Base-by-base conservation (phyloP, 2,329 filamentous ascomycete genomes). In the Aaosphaeria pasadenensis region DNA sequence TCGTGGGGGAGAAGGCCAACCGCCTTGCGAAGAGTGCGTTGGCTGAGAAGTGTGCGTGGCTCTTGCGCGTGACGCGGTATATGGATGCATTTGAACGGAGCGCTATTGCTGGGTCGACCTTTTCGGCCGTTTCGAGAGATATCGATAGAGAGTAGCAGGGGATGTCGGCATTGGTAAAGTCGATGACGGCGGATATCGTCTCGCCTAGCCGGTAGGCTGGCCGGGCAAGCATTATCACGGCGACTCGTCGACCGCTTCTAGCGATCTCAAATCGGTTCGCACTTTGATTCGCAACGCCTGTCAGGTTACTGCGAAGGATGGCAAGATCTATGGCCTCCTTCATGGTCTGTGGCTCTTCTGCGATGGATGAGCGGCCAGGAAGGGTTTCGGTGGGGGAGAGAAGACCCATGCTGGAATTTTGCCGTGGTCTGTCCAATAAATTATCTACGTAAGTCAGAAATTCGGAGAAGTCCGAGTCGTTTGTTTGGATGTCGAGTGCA, bases 221-320 rank as follows among this genome's bases (percentile, higher is more conserved):
- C 7, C 94, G 85, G 5, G 91, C 88, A 31, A 99, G 80, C 72
- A 91, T 91, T 47, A 99, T 83, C 5, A 95, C 89, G 3, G 89
- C 92, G 9, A 99, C 91, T n/a, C 86, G 86, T 47, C 86, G 85
- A n/a, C 91, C 91, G 62, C 91, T 91, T 11, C 92, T 87, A 9
- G 92, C 87, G 66, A 99, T 97, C 65, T 96, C 91, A 67, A 97
- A 99, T 36, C 91, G 85, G 62, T 96, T 96, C n/a, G 87, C 83
- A 63, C 88, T 91, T 59, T 90, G 86, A 33, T 86, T 84, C n/a
- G 83, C 81, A 40, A 83, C 79, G 2, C 77, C 77, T 0, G 83
- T 79, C 56, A 86, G 74, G 57, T 70, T 69, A 62, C 67, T 73
- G 52, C 89, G 85, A 45, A 96, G 78, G 50, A 97, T 96, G 9